Evolutionary conservation across 2,329 filamentous ascomycete genomes (phyloP), one percentile per base, ranked within the genome.

Genomic region (Pseudovirgaria hyperparasitica): DNA sequence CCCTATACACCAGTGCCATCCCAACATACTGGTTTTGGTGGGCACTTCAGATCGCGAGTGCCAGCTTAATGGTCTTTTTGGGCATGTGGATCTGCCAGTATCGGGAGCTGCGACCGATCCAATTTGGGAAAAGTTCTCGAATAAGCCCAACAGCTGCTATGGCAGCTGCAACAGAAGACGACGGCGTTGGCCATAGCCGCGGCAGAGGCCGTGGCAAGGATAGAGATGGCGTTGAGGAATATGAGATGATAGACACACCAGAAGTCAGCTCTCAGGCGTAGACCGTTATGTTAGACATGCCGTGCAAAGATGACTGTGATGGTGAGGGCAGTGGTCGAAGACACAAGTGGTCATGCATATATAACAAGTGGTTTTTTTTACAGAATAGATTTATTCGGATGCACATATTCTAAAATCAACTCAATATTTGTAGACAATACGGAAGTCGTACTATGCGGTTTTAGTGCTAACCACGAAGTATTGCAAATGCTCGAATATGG

Each of bases 11-110:
- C 3, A 73, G 74, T 43, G 67, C 71, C 7, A 50, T 96, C 16
- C 90, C 90, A 2, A 65, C 68, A 7, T 76, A 87, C 51, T 58
- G 73, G 37, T 77, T 92, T 43, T 98, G 90, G 90, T 98, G 90
- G 87, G 61, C 58, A 2, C 52, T 81, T 1, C 75, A 81, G 46
- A 52, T 65, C 25, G 61, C 61, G 21, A 78, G 72, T 38, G 65
- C 69, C 5, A 57, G 57, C 1, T 47, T 79, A 19, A 81, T 81
- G 73, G 71, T 66, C 6, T 70, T 63, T 24, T 61, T 90, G 2
- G 86, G 82, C 4, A 77, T 92, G 19, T 96, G 87, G 82, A 82
- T 77, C 3, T 96, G 87, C 50, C 82, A 77, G 46, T 92, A 85
- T 65, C 69, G 87, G 34, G 90, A 98, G 56, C 60, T 98, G 30